Base-by-base conservation (phyloP, 2,329 filamentous ascomycete species). In the Microcyclosporella mali region DNA sequence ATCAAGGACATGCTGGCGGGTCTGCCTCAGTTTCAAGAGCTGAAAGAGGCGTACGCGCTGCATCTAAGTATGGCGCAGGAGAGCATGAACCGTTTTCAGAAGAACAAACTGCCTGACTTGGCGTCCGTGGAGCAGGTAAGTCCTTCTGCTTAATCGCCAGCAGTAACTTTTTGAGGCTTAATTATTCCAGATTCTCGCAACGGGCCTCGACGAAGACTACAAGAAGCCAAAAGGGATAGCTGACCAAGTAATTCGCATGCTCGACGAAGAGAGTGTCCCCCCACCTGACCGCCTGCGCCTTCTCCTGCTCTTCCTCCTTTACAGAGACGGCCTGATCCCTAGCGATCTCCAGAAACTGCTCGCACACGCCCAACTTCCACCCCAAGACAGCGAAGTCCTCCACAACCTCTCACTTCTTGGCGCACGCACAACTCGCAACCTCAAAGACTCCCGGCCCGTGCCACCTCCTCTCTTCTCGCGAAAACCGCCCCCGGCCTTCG, bases 1-100 rank as follows among this genome's bases (percentile, higher is more conserved):
- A 95, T 98, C 66, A 88, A 92, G 60, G 89, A 95, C 66, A 98
- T 98, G 92, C 71, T 98, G 69, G 92, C 88, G 11, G 90, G 89
- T 7, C 70, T 98, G 46, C 88, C 89, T 10, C 87, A 97, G 60
- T 98, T 95, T 59, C 87, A 94, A 59, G 85, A 94, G 65, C 87
- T 92, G 74, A 95, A 97, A 65, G 88, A 94, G 61, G 83, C 87
- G 1, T 98, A 97, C 65, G 92, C 89, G 0, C 71, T 98, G 41
- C 92, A 98, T 66, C 73, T 98, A 32, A 90, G 82, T 54, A 97
- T 98, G 90, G 92, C 92, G 1, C 85, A 95, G 62, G 88, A 95
- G 62, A 94, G 88, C 39, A 97, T 97, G 89, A 88, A 88, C 56
- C 79, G 85, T 29, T 98, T 98, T 57, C 82, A 94, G 61, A 72